phyloP scores from a whole-genome alignment of 106 monocot genomes.

The Apostasia shenzhenica region DNA sequence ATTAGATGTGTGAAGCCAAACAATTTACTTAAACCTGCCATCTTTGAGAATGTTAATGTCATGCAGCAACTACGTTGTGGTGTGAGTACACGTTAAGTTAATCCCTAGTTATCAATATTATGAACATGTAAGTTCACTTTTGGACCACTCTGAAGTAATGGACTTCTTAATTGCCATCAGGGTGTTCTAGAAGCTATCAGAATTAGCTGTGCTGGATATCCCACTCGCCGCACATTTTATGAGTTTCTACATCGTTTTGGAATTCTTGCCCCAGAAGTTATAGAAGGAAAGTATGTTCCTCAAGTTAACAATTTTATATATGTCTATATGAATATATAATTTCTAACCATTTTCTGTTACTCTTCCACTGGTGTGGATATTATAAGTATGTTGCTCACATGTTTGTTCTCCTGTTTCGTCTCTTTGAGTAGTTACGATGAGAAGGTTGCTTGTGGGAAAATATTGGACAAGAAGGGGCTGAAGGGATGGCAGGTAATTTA shows the following conservation, averaged over 20 bases:
- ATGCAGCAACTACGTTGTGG: constrained; percentile 98
- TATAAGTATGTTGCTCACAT: not conserved
- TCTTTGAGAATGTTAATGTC: constrained; percentile 93
- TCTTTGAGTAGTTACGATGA: constrained; percentile 71
- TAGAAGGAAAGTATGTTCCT: constrained; percentile 83
- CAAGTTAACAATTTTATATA: not conserved
- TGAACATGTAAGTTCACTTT: constrained; percentile 6
- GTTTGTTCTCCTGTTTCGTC: not conserved
- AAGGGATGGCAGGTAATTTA: constrained; percentile 77
- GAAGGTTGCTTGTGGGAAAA: constrained; percentile 79
- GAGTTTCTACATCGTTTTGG: constrained; percentile 94
- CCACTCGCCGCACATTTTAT: constrained; percentile 90
- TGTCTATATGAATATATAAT: not conserved
- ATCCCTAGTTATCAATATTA: not conserved
- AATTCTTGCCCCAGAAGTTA: constrained; percentile 75
- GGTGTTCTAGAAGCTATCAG: constrained; percentile 98
- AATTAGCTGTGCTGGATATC: constrained; percentile 99
- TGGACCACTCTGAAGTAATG: not conserved
- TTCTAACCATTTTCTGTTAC: not conserved
- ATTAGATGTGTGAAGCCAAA: constrained; percentile 99
- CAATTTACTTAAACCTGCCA: constrained; percentile 85
- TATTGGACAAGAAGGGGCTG: constrained; percentile 83
- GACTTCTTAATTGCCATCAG: constrained; percentile 25
- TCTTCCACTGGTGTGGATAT: not conserved
- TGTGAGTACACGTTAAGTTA: constrained; percentile 54